Conservation (phyloP, 352 stramenopile species). For the Globisporangium carolinianum region DNA sequence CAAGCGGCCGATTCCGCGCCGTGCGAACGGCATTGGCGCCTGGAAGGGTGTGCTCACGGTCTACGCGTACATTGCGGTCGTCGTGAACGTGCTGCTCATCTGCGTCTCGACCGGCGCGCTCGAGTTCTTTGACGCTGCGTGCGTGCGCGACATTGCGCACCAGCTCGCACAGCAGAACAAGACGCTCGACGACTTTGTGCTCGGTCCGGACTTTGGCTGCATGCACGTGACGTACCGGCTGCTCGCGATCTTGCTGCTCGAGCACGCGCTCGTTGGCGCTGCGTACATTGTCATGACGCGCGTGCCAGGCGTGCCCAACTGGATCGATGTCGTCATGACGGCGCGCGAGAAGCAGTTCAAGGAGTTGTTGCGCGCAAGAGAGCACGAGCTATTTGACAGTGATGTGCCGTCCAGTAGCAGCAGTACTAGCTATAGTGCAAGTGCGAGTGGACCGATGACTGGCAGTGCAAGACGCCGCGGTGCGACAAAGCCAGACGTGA, state of each 20-base stretch:
- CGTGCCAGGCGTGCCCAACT: constrained; percentile 40
- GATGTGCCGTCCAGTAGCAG: neutral
- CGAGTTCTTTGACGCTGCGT: constrained; percentile 61
- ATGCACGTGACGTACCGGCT: constrained; percentile 52
- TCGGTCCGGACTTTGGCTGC: constrained; percentile 60
- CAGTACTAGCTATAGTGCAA: too few species aligned
- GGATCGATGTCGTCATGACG: constrained; percentile 48
- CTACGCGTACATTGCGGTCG: constrained; percentile 59
- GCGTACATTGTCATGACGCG: constrained; percentile 51
- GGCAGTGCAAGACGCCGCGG: neutral
- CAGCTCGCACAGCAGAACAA: constrained; percentile 57
- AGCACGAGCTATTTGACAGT: constrained; percentile 33
- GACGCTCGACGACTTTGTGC: constrained; percentile 56
- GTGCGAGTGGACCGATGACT: neutral
- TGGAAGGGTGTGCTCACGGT: constrained; percentile 53
- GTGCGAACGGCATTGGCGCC: constrained; percentile 67
- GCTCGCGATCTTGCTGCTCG: constrained; percentile 47
- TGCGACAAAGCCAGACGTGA: neutral
- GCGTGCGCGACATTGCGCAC: constrained; percentile 43
- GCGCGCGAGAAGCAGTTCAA: constrained; percentile 63
- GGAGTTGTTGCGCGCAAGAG: constrained; percentile 36
- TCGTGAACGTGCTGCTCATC: constrained; percentile 65
- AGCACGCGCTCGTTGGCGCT: constrained; percentile 44
- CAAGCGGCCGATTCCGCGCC: constrained; percentile 60
- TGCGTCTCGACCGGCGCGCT: constrained; percentile 65